These are phyloP conservation scores for Neurospora sp. DNA, from an alignment of 495 filamentous ascomycete species.

Conservation along the genomic window DNA sequence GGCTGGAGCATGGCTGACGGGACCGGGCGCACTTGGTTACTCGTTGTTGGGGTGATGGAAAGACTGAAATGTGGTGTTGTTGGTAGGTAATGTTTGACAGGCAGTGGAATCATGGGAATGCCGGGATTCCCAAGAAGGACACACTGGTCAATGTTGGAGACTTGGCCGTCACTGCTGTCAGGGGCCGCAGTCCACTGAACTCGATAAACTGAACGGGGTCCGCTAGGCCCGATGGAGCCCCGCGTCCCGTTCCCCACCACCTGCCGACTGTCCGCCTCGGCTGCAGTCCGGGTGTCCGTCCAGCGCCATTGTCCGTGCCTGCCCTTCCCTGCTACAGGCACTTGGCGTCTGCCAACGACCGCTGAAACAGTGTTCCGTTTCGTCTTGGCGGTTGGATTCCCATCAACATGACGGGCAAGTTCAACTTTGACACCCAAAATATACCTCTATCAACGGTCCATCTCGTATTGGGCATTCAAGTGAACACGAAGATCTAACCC, in stretches of 20 bases:
- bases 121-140: neutral
- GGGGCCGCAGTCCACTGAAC: neutral
- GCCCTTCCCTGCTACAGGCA: neutral
- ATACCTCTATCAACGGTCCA: neutral
- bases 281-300: neutral
- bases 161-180: neutral
- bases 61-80: neutral
- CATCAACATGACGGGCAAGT: neutral
- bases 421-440: neutral
- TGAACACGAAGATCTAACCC: neutral
- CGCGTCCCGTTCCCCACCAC: neutral
- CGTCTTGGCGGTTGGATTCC: neutral
- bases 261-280: neutral
- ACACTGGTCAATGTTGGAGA: neutral
- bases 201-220: neutral
- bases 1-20: slow-evolving; percentile 13
- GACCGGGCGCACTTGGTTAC: neutral
- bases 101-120: neutral
- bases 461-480: neutral
- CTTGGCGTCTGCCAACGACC: neutral
- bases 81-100: neutral
- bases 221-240: neutral
- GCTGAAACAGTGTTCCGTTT: neutral
- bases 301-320: neutral
- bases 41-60: neutral